These are phyloP conservation scores for Albugo candida DNA, from an alignment of 352 stramenopile genomes.

Conservation along the genomic window DNA sequence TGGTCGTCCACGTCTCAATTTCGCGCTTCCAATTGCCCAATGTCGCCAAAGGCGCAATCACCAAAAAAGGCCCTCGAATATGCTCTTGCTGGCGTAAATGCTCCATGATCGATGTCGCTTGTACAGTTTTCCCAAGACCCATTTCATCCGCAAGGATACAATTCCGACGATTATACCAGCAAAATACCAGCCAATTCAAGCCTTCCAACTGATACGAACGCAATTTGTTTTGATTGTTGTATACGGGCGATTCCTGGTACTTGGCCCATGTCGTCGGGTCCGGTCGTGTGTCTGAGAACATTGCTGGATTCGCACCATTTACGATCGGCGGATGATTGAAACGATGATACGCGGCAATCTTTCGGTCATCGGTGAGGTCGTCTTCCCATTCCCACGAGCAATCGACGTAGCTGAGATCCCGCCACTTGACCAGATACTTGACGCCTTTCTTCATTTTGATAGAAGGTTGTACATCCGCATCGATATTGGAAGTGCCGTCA, in stretches of 20 bases:
- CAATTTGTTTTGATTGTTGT: constrained; percentile 89
- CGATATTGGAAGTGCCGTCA: constrained; percentile 9
- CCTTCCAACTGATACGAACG: constrained; percentile 97
- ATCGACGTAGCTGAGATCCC: constrained; percentile 78
- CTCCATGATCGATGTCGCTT: constrained; percentile 88
- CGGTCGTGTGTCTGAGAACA: constrained; percentile 60
- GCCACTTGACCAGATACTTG: constrained; percentile 85
- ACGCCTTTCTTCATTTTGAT: constrained; percentile 57
- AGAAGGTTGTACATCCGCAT: constrained; percentile 19
- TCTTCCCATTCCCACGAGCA: constrained; percentile 82
- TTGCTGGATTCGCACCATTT: constrained; percentile 60
- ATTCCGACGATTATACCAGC: constrained; percentile 93
- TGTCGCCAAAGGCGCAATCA: constrained; percentile 95
- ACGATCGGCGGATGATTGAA: constrained; percentile 74
- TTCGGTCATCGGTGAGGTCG: constrained; percentile 73
- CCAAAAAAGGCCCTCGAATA: constrained; percentile 91
- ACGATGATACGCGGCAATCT: constrained; percentile 74
- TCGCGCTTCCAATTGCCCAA: constrained; percentile 98
- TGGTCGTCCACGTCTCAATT: constrained; percentile 96
- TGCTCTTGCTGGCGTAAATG: constrained; percentile 84
- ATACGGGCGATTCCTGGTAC: constrained; percentile 72
- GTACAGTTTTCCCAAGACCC: constrained; percentile 82
- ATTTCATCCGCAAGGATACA: constrained; percentile 83
- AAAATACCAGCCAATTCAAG: constrained; percentile 96
- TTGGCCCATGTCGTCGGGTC: constrained; percentile 74